A percentile compares a stretch with the other conserved stretches of the same genome.
phyloP scores from a whole-genome alignment of 2,329 filamentous ascomycete species.

The Fusarium solani-melongenae region DNA sequence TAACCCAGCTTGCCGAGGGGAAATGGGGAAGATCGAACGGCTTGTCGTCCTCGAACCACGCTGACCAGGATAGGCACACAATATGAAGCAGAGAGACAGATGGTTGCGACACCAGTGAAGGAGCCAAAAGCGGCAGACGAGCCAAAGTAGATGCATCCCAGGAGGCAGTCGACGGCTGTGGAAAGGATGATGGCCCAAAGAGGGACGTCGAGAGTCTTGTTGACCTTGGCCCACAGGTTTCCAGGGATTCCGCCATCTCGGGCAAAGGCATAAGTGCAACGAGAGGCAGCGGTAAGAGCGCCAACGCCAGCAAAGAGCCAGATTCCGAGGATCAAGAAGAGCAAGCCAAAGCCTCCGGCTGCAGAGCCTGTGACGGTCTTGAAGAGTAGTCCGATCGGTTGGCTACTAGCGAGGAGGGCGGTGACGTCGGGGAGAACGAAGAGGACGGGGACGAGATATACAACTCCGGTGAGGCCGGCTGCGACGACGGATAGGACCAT shows the following conservation, averaged over 20 bases:
- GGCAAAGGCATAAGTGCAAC: conserved; percentile 81
- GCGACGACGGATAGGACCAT: conserved; percentile 74
- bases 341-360: conserved; percentile 76
- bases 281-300: conserved; percentile 76
- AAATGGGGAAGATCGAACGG: conserved; percentile 71
- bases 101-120: conserved; percentile 83
- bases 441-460: conserved; percentile 77
- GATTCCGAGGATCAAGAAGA: conserved; percentile 81
- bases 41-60: conserved; percentile 71
- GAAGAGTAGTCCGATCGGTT: conserved; percentile 81
- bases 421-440: conserved; percentile 78
- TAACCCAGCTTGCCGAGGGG: conserved; percentile 76
- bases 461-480: conserved; percentile 69
- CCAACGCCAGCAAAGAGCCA: conserved; percentile 80
- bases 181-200: conserved; percentile 76
- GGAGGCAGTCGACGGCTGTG: conserved; percentile 73
- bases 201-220: conserved; percentile 74
- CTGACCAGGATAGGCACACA: conserved; percentile 79
- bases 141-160: conserved; percentile 83
- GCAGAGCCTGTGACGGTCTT: conserved; percentile 78
- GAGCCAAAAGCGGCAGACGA: conserved; percentile 80
- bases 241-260: conserved; percentile 80
- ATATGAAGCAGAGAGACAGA: conserved; percentile 80
- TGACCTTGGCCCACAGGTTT: conserved; percentile 71
- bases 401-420: conserved; percentile 73